These are phyloP conservation scores for Zasmidium angulare DNA, from an alignment of 2,329 filamentous ascomycete genomes.

Conservation along the genomic window DNA sequence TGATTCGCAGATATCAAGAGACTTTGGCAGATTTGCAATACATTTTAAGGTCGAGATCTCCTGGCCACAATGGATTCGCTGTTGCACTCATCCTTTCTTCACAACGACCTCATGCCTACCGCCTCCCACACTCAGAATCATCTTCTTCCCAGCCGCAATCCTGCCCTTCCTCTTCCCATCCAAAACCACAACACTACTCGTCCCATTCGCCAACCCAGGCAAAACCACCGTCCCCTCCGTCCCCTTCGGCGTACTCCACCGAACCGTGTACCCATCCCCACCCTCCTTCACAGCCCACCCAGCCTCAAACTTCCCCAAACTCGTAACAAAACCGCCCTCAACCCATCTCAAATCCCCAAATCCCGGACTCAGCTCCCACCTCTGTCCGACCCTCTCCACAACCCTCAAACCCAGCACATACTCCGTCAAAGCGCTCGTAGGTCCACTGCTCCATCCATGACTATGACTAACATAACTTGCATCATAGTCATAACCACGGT, in stretches of 20 bases:
- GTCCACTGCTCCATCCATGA: slow-evolving; percentile 38
- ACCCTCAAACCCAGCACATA: slow-evolving; percentile 48
- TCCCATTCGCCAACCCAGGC: slow-evolving; percentile 15
- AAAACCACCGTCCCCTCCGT: slow-evolving; percentile 33
- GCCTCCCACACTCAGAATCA: slow-evolving; percentile 1
- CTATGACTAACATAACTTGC: slow-evolving; percentile 30
- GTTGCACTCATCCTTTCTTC: not conserved
- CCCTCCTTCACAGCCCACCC: slow-evolving; percentile 34
- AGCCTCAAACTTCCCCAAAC: slow-evolving; percentile 44
- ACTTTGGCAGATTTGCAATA: not conserved
- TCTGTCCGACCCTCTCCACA: slow-evolving; percentile 40
- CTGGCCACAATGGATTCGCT: not conserved
- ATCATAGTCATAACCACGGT: slow-evolving; percentile 30
- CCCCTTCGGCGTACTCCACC: slow-evolving; percentile 29
- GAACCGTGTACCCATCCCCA: slow-evolving; percentile 19
- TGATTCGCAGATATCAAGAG: not conserved
- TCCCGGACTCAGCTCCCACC: slow-evolving; percentile 47
- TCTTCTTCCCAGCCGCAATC: not conserved
- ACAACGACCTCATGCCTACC: slow-evolving; percentile 3
- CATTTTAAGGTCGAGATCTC: not conserved
- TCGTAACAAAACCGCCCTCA: slow-evolving; percentile 48
- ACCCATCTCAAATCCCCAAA: slow-evolving; percentile 46
- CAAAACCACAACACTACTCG: slow-evolving; percentile 1
- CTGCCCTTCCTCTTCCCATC: not conserved
- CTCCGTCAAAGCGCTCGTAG: slow-evolving; percentile 45